These are phyloP conservation scores for Adansonia madagascariensis DNA, from an alignment of 441 rosid species.

Conservation along the genomic window DNA sequence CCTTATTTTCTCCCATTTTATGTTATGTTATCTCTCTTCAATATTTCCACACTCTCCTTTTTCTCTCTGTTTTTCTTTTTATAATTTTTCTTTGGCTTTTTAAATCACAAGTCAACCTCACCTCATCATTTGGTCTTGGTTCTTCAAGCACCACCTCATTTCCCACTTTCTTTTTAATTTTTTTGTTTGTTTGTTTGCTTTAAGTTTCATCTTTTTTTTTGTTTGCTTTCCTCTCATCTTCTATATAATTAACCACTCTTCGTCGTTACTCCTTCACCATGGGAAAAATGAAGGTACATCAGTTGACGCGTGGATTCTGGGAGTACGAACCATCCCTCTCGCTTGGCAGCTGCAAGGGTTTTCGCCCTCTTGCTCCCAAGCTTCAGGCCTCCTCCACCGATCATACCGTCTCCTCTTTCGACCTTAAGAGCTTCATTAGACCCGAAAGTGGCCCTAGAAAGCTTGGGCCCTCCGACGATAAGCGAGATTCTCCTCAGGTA, in stretches of 20 bases:
- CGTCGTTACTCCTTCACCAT: conserved; percentile 41
- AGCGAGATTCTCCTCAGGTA: conserved; percentile 58
- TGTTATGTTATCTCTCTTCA: not conserved
- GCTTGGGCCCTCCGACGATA: conserved; percentile 45
- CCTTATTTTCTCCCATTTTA: not conserved
- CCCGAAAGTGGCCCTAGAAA: conserved; percentile 63
- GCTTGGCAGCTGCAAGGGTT: conserved; percentile 72
- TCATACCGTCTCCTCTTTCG: conserved; percentile 50
- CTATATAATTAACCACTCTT: conserved; percentile 44
- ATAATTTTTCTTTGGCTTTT: not conserved
- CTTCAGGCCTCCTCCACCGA: conserved; percentile 36
- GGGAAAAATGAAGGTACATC: conserved; percentile 92
- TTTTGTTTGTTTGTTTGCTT: conserved; percentile 24
- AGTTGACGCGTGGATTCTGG: conserved; percentile 77
- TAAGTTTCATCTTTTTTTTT: not conserved
- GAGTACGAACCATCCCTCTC: conserved; percentile 75
- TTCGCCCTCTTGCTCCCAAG: conserved; percentile 83
- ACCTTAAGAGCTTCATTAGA: conserved; percentile 86
- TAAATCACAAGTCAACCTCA: conserved; percentile 84
- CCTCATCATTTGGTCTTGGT: conserved; percentile 94
- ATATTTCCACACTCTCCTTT: not conserved
- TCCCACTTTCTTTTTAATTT: conserved; percentile 44
- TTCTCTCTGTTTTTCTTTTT: not conserved
- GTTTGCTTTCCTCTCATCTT: conserved; percentile 23
- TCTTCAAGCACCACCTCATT: conserved; percentile 55